Evolutionary conservation across 768 basidiomycete genomes (phyloP).

Genomic region (Suillus clintonianus): DNA sequence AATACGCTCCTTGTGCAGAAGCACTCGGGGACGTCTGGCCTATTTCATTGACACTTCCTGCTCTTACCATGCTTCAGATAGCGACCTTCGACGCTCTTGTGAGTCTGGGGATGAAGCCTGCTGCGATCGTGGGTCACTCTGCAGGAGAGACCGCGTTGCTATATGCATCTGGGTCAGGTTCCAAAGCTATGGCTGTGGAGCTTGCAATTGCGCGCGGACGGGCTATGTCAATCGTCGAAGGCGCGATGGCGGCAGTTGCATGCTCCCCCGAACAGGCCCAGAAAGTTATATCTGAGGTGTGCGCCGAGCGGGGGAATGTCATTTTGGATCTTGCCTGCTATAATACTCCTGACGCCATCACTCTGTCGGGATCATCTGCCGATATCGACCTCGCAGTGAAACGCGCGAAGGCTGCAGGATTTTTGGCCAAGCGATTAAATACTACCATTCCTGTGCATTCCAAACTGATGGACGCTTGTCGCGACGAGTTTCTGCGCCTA

Average conservation of each 20-base stretch:
- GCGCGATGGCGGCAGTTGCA: conserved; percentile 45
- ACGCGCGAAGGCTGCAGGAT: conserved; percentile 3
- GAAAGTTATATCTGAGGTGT: conserved; percentile 19
- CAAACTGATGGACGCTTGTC: conserved; percentile 38
- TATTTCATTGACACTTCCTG: conserved; percentile 40
- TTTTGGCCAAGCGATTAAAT: conserved; percentile 22
- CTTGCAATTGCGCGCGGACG: conserved; percentile 44
- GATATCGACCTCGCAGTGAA: conserved; percentile 33
- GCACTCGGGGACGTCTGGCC: conserved; percentile 23
- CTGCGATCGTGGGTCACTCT: conserved; percentile 47
- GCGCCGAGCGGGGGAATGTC: conserved; percentile 3
- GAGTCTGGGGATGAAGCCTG: conserved; percentile 37
- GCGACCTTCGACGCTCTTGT: conserved; percentile 44
- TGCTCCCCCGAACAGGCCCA: conserved; percentile 33
- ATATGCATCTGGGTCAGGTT: conserved; percentile 44
- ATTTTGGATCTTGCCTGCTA: conserved; percentile 43
- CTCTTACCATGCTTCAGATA: conserved; percentile 47
- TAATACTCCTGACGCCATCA: conserved; percentile 40
- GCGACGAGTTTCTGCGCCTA: conserved; percentile 22
- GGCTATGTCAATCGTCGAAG: conserved; percentile 36
- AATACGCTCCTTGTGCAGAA: conserved; percentile 9
- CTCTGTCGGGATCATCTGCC: conserved; percentile 35
- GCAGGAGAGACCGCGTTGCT: conserved; percentile 48
- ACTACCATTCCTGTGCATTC: conserved; percentile 39
- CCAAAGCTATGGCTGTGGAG: conserved; percentile 43